Percentiles rank a stretch among this genome's conserved stretches.
phyloP scores from a whole-genome alignment of 371 early-diverging fungal genomes.

The Mortierella sp. region DNA sequence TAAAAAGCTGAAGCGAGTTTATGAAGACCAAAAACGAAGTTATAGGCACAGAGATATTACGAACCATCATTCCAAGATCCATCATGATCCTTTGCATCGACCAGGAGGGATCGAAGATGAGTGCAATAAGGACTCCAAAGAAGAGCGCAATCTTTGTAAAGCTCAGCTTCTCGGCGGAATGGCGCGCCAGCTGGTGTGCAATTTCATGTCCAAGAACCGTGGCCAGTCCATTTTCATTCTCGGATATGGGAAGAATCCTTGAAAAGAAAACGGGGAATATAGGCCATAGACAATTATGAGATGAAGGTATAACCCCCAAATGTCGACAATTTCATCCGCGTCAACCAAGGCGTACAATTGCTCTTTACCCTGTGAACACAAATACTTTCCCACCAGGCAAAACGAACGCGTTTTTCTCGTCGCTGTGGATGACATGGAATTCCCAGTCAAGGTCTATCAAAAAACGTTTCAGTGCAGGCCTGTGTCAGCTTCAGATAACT shows the following conservation, averaged over 20 bases:
- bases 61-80: slow-evolving; percentile 49
- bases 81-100: slow-evolving; percentile 30
- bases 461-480: background rate
- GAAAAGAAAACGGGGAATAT: background rate
- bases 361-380: slow-evolving; percentile 80
- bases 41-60: no score
- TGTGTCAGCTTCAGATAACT: background rate
- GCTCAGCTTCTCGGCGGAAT: slow-evolving; percentile 85
- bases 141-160: slow-evolving; percentile 72
- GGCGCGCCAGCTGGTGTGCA: slow-evolving; percentile 87
- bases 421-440: slow-evolving; percentile 82
- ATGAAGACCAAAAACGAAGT: slow-evolving; percentile 9
- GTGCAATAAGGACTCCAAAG: slow-evolving; percentile 57
- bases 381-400: slow-evolving; percentile 94
- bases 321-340: background rate
- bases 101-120: slow-evolving; percentile 60
- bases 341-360: no score
- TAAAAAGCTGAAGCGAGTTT: background rate
- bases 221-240: slow-evolving; percentile 92
- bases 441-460: slow-evolving; percentile 73
- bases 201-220: slow-evolving; percentile 93
- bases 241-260: slow-evolving; percentile 83
- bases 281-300: background rate
- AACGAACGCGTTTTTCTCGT: slow-evolving; percentile 92
- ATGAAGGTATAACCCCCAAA: no score